These are phyloP conservation scores for Tricholoma saponaceum DNA, from an alignment of 768 basidiomycete species.

Conservation along the genomic window DNA sequence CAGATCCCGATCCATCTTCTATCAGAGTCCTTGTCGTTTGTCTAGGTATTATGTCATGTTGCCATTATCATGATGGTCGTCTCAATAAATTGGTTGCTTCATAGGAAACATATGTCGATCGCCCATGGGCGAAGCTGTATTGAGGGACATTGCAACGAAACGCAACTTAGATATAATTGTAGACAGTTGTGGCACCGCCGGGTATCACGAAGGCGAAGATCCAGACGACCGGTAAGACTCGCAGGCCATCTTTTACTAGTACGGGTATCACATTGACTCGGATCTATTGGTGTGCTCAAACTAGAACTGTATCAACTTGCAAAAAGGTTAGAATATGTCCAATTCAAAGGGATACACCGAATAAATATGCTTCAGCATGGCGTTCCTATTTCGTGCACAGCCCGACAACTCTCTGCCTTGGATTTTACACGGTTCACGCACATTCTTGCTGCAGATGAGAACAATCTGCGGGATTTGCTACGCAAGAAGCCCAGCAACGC, in stretches of 20 bases:
- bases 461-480: conserved; percentile 62
- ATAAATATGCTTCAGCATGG: conserved; percentile 46
- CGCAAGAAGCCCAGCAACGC: conserved; percentile 44
- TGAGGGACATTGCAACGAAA: conserved; percentile 61
- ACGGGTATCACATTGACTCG: background rate
- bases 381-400: conserved; percentile 65
- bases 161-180: conserved; percentile 66
- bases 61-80: background rate
- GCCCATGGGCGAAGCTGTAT: conserved; percentile 90
- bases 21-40: conserved; percentile 73
- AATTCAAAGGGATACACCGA: background rate
- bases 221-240: conserved; percentile 70
- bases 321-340: conserved; percentile 47
- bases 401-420: conserved; percentile 56
- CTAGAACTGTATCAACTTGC: conserved; percentile 63
- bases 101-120: conserved; percentile 84
- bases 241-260: background rate
- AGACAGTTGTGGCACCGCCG: conserved; percentile 83
- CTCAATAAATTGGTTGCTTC: background rate
- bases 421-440: conserved; percentile 80
- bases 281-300: too few species aligned
- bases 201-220: conserved; percentile 78
- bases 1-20: conserved; percentile 13
- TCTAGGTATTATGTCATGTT: conserved; percentile 49
- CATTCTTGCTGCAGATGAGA: conserved; percentile 82